Base-by-base conservation (phyloP, 805 yeast genomes). In the Metschnikowia anglica region DNA sequence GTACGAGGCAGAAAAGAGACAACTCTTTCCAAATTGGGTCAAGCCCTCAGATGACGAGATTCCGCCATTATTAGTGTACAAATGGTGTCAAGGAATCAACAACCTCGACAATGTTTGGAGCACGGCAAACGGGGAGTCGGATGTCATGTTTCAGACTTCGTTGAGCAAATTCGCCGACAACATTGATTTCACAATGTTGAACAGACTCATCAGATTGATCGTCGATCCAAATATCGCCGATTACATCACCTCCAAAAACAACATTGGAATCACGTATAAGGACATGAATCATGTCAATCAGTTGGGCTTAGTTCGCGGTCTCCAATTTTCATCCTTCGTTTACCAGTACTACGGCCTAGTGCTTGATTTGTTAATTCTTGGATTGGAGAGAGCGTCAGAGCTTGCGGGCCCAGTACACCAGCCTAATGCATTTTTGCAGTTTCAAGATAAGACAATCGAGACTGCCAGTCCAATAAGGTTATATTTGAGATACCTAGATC, bases 201-300 rank as follows among this genome's bases (percentile, higher is more conserved):
- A 91, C 60, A 76, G 96, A 48, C 66, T 93, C 32, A 64, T 93
- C 41, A 70, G 96, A 40, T 72, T 93, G 46, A 74, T 93, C 29
- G 80, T 89, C 52, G 99, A 93, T 57, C 84, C 95, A 1, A 86
- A 85, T 52, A 79, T 93, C 55, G 99, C 98, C 3, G 98, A 93
- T 63, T 93, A 93, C 60, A 84, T 93, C 54, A 84, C 96, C 1
- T 83, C 97, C 0, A 90, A 90, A 61, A 88, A 88, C 66, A 93
- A 93, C 56, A 80, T 90, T 16, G 76, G 80, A 17, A 56, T 93
- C 16, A 74, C 88, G 2, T 95, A 83, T 64, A 93, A 93, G 61
- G 99, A 93, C 59, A 93, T 93, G 99, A 85, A 81, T 48, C 96
- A 89, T 61, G 82, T 87, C 15, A 91, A 93, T 63, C 88, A 85